Conservation (phyloP, 768 basidiomycete genomes). For the Gloeopeniophorella convolvens region DNA sequence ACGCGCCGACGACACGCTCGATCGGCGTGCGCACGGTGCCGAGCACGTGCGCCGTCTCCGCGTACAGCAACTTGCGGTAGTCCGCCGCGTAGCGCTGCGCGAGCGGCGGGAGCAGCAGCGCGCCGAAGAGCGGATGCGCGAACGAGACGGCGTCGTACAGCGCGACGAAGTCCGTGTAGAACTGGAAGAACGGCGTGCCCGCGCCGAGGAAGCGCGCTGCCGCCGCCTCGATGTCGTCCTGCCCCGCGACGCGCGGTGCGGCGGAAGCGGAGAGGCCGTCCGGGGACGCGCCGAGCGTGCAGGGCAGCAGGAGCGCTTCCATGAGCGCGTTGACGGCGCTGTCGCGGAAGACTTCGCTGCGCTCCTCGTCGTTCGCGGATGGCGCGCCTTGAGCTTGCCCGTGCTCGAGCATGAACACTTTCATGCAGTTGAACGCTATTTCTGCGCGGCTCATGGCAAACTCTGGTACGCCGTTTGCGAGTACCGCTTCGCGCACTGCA, state of each 20-base stretch:
- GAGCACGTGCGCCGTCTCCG: slow-evolving; percentile 63
- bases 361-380: slow-evolving; percentile 23
- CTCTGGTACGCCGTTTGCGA: slow-evolving; percentile 33
- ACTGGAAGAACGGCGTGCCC: slow-evolving; percentile 83
- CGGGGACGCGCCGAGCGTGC: slow-evolving; percentile 33
- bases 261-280: slow-evolving; percentile 20
- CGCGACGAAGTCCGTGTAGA: slow-evolving; percentile 84
- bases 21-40: slow-evolving; percentile 49
- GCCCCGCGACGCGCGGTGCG: slow-evolving; percentile 13
- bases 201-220: slow-evolving; percentile 55
- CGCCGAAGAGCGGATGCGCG: slow-evolving; percentile 66
- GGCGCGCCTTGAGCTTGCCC: slow-evolving; percentile 40
- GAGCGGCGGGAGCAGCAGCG: slow-evolving; percentile 68
- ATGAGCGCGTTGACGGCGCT: slow-evolving; percentile 51
- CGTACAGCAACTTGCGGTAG: slow-evolving; percentile 81
- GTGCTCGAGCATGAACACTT: slow-evolving; percentile 94
- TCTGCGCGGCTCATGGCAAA: slow-evolving; percentile 49
- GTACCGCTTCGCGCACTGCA: slow-evolving; percentile 41
- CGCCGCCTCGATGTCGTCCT: slow-evolving; percentile 42
- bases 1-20: slow-evolving; percentile 45
- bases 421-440: slow-evolving; percentile 76
- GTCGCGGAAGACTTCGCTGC: slow-evolving; percentile 76
- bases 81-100: slow-evolving; percentile 73
- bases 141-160: slow-evolving; percentile 93
- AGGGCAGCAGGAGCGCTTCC: slow-evolving; percentile 51